Conservation (phyloP, 2,329 filamentous ascomycete genomes). For the Aspergillus candidus region DNA sequence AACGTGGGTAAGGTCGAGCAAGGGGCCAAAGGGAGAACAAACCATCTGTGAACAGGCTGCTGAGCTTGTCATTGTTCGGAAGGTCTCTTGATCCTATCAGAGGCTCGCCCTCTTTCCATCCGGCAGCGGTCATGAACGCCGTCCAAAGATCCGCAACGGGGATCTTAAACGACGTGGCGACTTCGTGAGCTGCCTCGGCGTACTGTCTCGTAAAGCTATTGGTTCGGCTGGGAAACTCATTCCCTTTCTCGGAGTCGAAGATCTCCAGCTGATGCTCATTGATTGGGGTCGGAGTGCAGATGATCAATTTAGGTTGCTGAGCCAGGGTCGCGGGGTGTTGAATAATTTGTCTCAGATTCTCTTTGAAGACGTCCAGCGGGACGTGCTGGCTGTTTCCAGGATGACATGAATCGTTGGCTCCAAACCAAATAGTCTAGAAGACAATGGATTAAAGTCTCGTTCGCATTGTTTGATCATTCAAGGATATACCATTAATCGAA, state of each 20-base stretch:
- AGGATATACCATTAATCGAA: constrained; percentile 38
- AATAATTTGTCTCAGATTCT: constrained; percentile 66
- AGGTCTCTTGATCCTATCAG: constrained; percentile 54
- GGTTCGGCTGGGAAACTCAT: constrained; percentile 49
- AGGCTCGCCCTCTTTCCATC: constrained; percentile 47
- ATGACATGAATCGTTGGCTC: constrained; percentile 82
- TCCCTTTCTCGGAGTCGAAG: constrained; percentile 46
- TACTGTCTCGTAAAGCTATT: constrained; percentile 58
- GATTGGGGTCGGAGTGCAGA: constrained; percentile 72
- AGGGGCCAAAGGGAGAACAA: constrained; percentile 15
- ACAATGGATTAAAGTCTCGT: constrained; percentile 1
- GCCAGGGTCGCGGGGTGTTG: constrained; percentile 62
- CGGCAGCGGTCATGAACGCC: constrained; percentile 62
- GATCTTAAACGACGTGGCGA: constrained; percentile 52
- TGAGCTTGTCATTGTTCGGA: constrained; percentile 51
- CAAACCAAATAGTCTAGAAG: constrained; percentile 68
- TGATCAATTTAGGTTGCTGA: constrained; percentile 68
- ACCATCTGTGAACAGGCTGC: constrained; percentile 53
- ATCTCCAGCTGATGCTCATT: constrained; percentile 63
- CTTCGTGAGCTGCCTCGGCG: constrained; percentile 58
- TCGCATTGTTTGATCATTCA: neutral
- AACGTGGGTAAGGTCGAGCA: too few species aligned
- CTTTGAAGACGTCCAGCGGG: constrained; percentile 65
- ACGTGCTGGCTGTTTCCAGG: constrained; percentile 67
- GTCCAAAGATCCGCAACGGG: constrained; percentile 74